phyloP scores from a whole-genome alignment of 208 protist genomes.

The Acanthamoeba triangularis region DNA sequence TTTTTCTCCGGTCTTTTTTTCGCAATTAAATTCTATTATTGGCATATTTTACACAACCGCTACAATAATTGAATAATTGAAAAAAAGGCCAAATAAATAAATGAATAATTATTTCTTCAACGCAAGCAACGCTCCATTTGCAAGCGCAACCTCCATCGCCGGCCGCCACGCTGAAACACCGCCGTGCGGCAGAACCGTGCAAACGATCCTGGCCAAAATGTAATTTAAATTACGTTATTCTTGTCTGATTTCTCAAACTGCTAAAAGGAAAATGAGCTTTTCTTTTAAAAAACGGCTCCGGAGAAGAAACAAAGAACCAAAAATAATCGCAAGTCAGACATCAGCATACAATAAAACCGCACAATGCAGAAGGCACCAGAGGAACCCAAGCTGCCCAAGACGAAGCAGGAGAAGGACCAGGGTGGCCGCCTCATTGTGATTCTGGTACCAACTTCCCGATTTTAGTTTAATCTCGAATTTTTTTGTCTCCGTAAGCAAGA shows the following conservation, averaged over 20 bases:
- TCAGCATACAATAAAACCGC: background rate
- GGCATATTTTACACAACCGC: too few species aligned
- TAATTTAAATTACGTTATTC: too few species aligned
- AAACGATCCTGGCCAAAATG: too few species aligned
- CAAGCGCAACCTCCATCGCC: too few species aligned
- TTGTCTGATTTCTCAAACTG: too few species aligned
- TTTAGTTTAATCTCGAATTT: background rate
- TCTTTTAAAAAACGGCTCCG: background rate
- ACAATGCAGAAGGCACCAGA: constrained; percentile 12
- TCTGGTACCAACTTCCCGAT: constrained; percentile 16
- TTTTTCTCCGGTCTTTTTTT: background rate
- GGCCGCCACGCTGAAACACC: too few species aligned
- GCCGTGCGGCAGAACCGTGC: too few species aligned
- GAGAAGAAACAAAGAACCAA: constrained; percentile 24
- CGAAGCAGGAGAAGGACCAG: constrained; percentile 58
- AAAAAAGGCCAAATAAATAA: too few species aligned
- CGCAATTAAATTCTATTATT: too few species aligned
- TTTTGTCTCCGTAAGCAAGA: background rate
- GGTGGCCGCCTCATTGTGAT: constrained; percentile 74
- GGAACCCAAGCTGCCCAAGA: constrained; percentile 74
- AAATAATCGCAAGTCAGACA: background rate
- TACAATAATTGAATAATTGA: too few species aligned
- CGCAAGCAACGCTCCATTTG: too few species aligned
- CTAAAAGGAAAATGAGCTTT: background rate
- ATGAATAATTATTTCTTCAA: too few species aligned